Evolutionary conservation across 1,284 basidiomycete genomes (phyloP), one percentile per base, ranked within the genome.

Genomic region (Pascua sp.): DNA sequence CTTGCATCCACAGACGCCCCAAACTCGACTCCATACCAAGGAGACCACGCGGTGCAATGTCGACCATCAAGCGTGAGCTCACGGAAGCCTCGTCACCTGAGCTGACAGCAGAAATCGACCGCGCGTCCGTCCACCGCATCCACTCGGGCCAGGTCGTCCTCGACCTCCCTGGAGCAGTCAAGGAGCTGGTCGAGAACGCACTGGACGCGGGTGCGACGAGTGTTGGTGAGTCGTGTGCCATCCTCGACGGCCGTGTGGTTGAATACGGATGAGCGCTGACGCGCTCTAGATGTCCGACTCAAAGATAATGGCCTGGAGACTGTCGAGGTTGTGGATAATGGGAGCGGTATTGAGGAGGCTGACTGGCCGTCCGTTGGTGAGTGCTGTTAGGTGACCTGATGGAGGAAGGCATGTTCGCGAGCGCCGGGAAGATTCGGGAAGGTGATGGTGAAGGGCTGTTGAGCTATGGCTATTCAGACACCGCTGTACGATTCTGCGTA

Each of bases 171-270:
- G 89, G 87, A 0, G 91, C 91, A 0, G 87, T 98, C 55, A 98
- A 98, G 72, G 96, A 99, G 74, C 84, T 98, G 2, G 84, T 98
- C 2, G 96, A 99, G 78, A 99, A 99, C 73, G 90, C 91, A 57
- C 79, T 98, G 36, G 96, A 98, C 73, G 93, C 95, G 0, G 88
- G 88, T 0, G 90, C 94, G 0, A 91, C 89, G 0, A 86, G 79
- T 63, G 86, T 98, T 50, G 92, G 93, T 89, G 49, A 51, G 85
- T 47, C 16, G n/a, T 11, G 36, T 11, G 5, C 7, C 2, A 10
- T n/a, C 7, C 24, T 24, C 15, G 8, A 18, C 3, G 24, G 24
- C 7, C 24, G 24, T 4, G 24, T 7, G 7, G 24, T 4, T 32
- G 24, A 32, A 32, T 32, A n/a, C 8, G 32, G 7, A 11, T 32